Base-by-base conservation (phyloP, 1,284 basidiomycete genomes). In the Cystobasidiaceae sp. region DNA sequence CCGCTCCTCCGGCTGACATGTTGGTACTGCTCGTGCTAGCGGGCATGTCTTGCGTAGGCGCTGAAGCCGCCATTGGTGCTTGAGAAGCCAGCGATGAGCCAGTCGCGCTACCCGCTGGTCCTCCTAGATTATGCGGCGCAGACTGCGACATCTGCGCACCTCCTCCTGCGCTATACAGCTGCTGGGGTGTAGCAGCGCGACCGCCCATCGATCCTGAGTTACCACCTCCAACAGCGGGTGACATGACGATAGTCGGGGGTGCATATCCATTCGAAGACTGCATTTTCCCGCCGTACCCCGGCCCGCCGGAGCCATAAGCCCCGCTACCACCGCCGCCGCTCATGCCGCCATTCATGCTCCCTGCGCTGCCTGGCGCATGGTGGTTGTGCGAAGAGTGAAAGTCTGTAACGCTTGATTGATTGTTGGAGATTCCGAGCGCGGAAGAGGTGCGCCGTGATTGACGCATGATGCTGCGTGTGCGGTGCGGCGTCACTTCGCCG, bases 401-500 rank as follows among this genome's bases (percentile, higher is more conserved):
- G 51, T 58, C 54, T 13, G 48, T 41, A 5, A 41, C 46, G 19
- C 28, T 30, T n/a, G 54, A 48, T 46, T 58, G 56, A 21, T 58
- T 50, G 33, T 50, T 59, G 9, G 46, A 43, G 25, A 51, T 59
- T 8, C 45, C 49, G 9, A 50, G 39, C 23, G 63, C 56, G 9
- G 55, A 58, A 4, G 63, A 59, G 5, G 56, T 54, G 30, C 63
- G 63, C 28, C 54, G 11, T 37, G 55, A 59, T 41, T 66, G 27
- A 50, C 59, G 63, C 28, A 45, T 63, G n/a, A 44, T 56, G 28
- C 54, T 48, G 57, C 50, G 30, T 27, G 59, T 61, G 5, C 63
- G 58, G n/a, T 60, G 48, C 41, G 71, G 25, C 62, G 68, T 27
- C 54, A 92, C 85, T 34, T 90, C 90, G 56, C 89, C 90, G 25